Evolutionary conservation across 768 basidiomycete species (phyloP).

Genomic region (Tephrocybe sp.): DNA sequence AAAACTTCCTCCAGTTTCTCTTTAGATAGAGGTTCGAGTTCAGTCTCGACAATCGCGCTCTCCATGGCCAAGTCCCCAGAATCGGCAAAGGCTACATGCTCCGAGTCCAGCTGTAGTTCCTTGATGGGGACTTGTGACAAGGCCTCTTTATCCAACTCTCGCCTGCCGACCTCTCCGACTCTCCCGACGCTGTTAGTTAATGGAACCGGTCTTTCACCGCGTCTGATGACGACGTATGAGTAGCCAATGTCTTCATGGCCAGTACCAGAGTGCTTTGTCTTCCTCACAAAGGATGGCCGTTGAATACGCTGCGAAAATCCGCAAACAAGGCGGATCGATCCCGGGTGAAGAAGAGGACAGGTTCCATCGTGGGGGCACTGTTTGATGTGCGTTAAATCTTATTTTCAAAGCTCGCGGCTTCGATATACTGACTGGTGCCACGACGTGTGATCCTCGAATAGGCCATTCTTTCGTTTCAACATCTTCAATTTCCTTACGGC

Average conservation of each 20-base stretch:
- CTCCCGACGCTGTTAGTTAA: constrained; percentile 43
- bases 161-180: constrained; percentile 52
- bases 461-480: constrained; percentile 33
- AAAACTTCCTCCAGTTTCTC: constrained; percentile 53
- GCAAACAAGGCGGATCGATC: constrained; percentile 58
- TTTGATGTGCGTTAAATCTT: constrained; percentile 8
- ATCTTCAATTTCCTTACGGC: constrained; percentile 57
- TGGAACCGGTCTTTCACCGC: constrained; percentile 65
- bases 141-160: constrained; percentile 38
- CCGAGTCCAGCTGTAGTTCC: constrained; percentile 41
- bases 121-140: constrained; percentile 29
- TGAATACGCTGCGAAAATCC: constrained; percentile 88
- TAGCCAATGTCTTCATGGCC: constrained; percentile 90
- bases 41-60: constrained; percentile 7
- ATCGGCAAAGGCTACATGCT: constrained; percentile 20
- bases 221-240: constrained; percentile 86
- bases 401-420: constrained; percentile 7
- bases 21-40: constrained; percentile 17
- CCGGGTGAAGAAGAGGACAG: constrained; percentile 75
- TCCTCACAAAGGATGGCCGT: constrained; percentile 80
- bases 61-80: constrained; percentile 12
- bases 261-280: constrained; percentile 81
- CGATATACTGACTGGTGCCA: constrained; percentile 71
- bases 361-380: constrained; percentile 90
- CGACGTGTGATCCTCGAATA: constrained; percentile 70